phyloP scores from a whole-genome alignment of 2,329 filamentous ascomycete genomes.

The Alternaria dauci region DNA sequence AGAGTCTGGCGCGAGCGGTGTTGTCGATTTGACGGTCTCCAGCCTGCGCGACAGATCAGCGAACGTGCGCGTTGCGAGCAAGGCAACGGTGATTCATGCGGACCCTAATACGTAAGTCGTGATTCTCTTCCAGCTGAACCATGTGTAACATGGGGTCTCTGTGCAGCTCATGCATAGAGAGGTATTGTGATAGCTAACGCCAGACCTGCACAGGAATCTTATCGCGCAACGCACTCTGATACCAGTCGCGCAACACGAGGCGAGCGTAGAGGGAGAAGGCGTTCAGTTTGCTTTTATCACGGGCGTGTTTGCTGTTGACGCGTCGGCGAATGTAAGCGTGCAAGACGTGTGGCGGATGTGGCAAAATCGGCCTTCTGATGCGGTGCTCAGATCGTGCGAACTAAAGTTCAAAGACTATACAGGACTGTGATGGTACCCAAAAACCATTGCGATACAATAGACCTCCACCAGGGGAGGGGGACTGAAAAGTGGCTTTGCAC shows the following conservation, averaged over 20 bases:
- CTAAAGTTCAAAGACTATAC: background rate
- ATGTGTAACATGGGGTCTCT: background rate
- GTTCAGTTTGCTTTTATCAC: background rate
- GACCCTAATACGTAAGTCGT: slow-evolving; percentile 20
- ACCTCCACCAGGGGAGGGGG: too few species aligned
- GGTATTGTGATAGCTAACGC: slow-evolving; percentile 24
- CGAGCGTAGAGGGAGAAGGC: background rate
- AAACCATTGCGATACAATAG: too few species aligned
- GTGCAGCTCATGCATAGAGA: background rate
- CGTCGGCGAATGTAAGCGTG: background rate
- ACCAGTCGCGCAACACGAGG: slow-evolving; percentile 25
- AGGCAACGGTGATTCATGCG: background rate
- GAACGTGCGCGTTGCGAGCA: background rate
- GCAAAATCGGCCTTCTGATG: background rate
- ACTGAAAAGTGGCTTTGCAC: too few species aligned
- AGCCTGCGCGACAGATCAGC: background rate
- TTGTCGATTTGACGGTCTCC: slow-evolving; percentile 12
- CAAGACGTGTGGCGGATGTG: background rate
- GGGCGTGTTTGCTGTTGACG: background rate
- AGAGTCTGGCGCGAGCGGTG: slow-evolving; percentile 39
- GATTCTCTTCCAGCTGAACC: background rate
- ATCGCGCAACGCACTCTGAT: slow-evolving; percentile 48
- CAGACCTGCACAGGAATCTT: slow-evolving; percentile 46
- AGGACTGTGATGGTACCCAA: background rate
- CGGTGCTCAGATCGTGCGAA: background rate